Conservation (phyloP, 2,329 filamentous ascomycete genomes). For the Aspergillus arachidicola region DNA sequence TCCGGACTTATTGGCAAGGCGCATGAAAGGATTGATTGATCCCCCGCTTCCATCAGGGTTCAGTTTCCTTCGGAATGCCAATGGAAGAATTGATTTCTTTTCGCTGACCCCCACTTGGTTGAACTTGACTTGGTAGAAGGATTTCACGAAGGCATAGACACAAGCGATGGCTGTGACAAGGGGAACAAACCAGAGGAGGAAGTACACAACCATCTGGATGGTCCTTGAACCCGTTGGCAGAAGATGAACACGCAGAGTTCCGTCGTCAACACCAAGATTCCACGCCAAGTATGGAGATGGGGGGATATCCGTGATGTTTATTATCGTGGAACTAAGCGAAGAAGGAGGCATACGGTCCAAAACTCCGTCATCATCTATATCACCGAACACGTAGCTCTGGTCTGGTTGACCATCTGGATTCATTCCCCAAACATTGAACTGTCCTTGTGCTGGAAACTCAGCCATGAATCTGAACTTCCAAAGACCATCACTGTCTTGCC, state of each 20-base stretch:
- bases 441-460: constrained; percentile 64
- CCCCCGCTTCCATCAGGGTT: constrained; percentile 33
- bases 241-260: constrained; percentile 54
- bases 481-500: constrained; percentile 50
- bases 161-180: constrained; percentile 52
- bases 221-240: constrained; percentile 57
- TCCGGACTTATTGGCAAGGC: constrained; percentile 37
- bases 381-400: constrained; percentile 61
- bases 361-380: constrained; percentile 62
- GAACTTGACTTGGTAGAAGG: constrained; percentile 66
- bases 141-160: constrained; percentile 61
- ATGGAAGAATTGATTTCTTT: constrained; percentile 47
- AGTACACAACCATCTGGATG: constrained; percentile 57
- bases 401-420: constrained; percentile 65
- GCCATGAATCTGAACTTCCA: constrained; percentile 65
- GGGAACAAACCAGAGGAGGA: constrained; percentile 58
- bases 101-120: constrained; percentile 60
- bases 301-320: constrained; percentile 62
- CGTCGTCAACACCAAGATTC: constrained; percentile 59
- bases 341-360: constrained; percentile 65
- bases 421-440: constrained; percentile 69
- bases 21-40: constrained; percentile 37
- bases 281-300: constrained; percentile 59
- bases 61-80: constrained; percentile 38
- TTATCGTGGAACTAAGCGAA: constrained; percentile 56